These are phyloP conservation scores for Echites panduratus DNA, from an alignment of 257 asterid genomes.

Conservation along the genomic window DNA sequence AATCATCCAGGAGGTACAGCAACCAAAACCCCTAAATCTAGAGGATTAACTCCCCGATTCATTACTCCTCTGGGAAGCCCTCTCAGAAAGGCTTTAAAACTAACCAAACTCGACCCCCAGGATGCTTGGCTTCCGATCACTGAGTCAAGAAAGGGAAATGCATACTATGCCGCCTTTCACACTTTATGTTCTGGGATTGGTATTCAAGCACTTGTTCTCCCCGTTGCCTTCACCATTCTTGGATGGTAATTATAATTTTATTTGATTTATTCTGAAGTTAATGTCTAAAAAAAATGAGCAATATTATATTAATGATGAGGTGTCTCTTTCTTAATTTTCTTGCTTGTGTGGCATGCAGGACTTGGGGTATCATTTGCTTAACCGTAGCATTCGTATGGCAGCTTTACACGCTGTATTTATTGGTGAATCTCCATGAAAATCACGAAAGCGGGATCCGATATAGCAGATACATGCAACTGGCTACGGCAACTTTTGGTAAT, in stretches of 20 bases:
- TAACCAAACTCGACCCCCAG: constrained; percentile 69
- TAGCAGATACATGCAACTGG: constrained; percentile 84
- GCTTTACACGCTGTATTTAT: constrained; percentile 62
- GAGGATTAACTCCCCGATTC: constrained; percentile 56
- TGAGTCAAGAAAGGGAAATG: constrained; percentile 79
- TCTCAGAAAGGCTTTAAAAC: constrained; percentile 57
- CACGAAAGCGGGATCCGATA: constrained; percentile 68
- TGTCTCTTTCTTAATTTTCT: too few species aligned
- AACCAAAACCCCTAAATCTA: constrained; percentile 40
- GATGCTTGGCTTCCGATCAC: constrained; percentile 96
- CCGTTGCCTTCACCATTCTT: constrained; percentile 85
- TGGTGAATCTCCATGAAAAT: constrained; percentile 81
- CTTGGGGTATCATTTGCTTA: constrained; percentile 66
- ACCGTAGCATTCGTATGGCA: constrained; percentile 83
- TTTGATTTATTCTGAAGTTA: too few species aligned
- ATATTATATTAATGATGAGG: too few species aligned
- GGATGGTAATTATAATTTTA: constrained; percentile 88
- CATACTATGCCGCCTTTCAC: constrained; percentile 79
- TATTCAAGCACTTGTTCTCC: constrained; percentile 81
- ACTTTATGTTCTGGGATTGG: constrained; percentile 91
- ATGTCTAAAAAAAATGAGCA: too few species aligned
- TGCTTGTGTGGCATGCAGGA: constrained; percentile 36
- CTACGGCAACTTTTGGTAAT: constrained; percentile 66
- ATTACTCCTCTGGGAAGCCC: constrained; percentile 80
- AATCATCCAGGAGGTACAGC: constrained; percentile 11